These are phyloP conservation scores for Microsporum canis DNA, from an alignment of 2,329 filamentous ascomycete genomes.

Conservation along the genomic window DNA sequence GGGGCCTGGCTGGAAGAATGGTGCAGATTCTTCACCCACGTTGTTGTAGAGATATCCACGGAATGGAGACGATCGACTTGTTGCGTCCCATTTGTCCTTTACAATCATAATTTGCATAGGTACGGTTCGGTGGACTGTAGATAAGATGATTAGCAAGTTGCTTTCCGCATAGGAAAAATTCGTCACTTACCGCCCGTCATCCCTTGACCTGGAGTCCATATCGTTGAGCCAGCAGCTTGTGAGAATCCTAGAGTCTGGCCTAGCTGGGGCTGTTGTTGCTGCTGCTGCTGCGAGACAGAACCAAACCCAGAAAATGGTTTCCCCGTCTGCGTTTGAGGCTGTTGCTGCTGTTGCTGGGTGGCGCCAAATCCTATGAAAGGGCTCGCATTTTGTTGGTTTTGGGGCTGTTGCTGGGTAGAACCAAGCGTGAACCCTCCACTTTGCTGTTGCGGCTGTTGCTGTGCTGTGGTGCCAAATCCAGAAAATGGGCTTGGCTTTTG, in stretches of 20 bases:
- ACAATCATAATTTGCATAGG: conserved; percentile 50
- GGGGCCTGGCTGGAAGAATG: conserved; percentile 48
- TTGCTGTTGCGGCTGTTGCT: conserved; percentile 33
- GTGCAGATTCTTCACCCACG: conserved; percentile 47
- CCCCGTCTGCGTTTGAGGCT: conserved; percentile 27
- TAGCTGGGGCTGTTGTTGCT: conserved; percentile 29
- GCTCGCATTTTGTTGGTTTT: conserved; percentile 11
- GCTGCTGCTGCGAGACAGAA: conserved; percentile 10
- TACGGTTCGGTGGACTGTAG: conserved; percentile 47
- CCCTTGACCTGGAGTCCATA: conserved; percentile 35
- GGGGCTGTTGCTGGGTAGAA: conserved; percentile 11
- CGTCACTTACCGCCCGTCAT: conserved; percentile 30
- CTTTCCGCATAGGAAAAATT: no score
- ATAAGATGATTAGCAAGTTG: not conserved
- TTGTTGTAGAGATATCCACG: conserved; percentile 54
- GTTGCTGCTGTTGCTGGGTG: conserved; percentile 9
- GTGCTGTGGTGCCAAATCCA: conserved; percentile 22
- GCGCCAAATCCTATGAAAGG: conserved; percentile 7
- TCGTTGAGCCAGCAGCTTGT: conserved; percentile 27
- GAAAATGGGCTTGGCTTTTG: conserved; percentile 32
- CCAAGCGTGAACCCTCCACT: conserved; percentile 14
- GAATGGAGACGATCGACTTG: conserved; percentile 42
- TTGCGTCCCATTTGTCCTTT: conserved; percentile 51
- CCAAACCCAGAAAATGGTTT: conserved; percentile 31
- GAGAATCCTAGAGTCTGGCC: conserved; percentile 31